These are phyloP conservation scores for Lophium mytilinum DNA, from an alignment of 495 filamentous ascomycete genomes.

Conservation along the genomic window DNA sequence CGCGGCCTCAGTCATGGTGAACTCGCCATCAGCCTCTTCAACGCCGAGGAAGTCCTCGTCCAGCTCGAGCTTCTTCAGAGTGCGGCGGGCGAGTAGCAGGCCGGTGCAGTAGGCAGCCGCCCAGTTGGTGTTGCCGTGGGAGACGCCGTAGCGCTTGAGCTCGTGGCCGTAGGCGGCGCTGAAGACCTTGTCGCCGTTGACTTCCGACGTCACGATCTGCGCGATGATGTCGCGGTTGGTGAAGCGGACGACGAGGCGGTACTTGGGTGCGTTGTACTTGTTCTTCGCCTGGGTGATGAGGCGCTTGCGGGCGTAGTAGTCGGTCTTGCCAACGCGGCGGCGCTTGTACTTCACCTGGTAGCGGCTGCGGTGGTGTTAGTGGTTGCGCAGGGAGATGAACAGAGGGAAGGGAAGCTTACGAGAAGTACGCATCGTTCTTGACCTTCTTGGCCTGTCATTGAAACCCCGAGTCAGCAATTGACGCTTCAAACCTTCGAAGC, in stretches of 20 bases:
- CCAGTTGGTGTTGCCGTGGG: constrained; percentile 99
- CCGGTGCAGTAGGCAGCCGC: constrained; percentile 94
- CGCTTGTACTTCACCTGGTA: constrained; percentile 99
- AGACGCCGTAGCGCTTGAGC: constrained; percentile 92
- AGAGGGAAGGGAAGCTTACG: constrained; percentile 47
- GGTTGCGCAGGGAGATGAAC: constrained; percentile 15
- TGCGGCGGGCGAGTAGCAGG: constrained; percentile 91
- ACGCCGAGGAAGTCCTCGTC: constrained; percentile 87
- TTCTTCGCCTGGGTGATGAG: constrained; percentile 99
- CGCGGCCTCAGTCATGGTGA: constrained; percentile 80
- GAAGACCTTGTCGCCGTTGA: constrained; percentile 96
- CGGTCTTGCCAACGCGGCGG: constrained; percentile 93
- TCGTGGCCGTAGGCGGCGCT: constrained; percentile 91
- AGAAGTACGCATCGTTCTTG: constrained; percentile 97
- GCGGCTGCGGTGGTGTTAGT: constrained; percentile 35
- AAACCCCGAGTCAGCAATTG: constrained; percentile 89
- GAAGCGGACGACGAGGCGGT: constrained; percentile 99
- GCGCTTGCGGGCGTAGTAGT: constrained; percentile 99
- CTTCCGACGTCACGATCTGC: constrained; percentile 95
- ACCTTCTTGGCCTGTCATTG: constrained; percentile 75
- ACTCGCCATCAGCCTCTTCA: constrained; percentile 92
- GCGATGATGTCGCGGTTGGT: constrained; percentile 99
- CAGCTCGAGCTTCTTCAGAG: constrained; percentile 90
- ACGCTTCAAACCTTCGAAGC: constrained; percentile 96
- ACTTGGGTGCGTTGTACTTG: constrained; percentile 99